Base-by-base conservation (phyloP, 1,284 basidiomycete species). In the Pyrrhoderma noxium region DNA sequence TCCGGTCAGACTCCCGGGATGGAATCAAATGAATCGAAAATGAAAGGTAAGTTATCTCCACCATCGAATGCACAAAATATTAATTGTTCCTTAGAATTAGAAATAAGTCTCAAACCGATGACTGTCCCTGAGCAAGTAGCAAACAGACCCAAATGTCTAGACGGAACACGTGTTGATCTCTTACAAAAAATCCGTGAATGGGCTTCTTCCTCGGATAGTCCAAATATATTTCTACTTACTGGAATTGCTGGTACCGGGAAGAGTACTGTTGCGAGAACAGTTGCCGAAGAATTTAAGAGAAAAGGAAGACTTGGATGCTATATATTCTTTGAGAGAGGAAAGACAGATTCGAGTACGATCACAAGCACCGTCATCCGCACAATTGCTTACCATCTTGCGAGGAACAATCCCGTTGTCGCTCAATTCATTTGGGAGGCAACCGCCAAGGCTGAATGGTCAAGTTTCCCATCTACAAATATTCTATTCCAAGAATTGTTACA, bases 221-320 rank as follows among this genome's bases (percentile, higher is more conserved):
- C 21, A n/a, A 51, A 51, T 18, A 19, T 45, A 19, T 31, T 51
- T 31, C 36, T 41, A 34, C 41, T 62, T 55, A 62, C 63, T 57
- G 64, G 64, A 45, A 62, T 63, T 46, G 64, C 65, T 14, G 65
- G 65, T 45, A 48, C 57, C 5, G 64, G 65, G 14, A 53, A 58
- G 40, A 49, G 48, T 31, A 47, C 55, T 47, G 60, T 46, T 21
- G 64, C 63, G 45, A 51, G 60, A 18, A 51, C 43, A 5, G 42
- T 50, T 1, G 40, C 48, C 0, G 39, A 42, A 36, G 14, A 42
- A 21, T 50, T 50, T 27, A 11, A 34, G 8, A 38, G 21, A 3
- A 38, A 39, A 14, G 25, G 25, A 14, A 31, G 36, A 3, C 46
- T 47, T 22, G 46, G 37, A 9, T 36, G 58, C 2, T 57, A 57